phyloP scores from a whole-genome alignment of 2,329 filamentous ascomycete species.

The Drechslerella dactyloides region DNA sequence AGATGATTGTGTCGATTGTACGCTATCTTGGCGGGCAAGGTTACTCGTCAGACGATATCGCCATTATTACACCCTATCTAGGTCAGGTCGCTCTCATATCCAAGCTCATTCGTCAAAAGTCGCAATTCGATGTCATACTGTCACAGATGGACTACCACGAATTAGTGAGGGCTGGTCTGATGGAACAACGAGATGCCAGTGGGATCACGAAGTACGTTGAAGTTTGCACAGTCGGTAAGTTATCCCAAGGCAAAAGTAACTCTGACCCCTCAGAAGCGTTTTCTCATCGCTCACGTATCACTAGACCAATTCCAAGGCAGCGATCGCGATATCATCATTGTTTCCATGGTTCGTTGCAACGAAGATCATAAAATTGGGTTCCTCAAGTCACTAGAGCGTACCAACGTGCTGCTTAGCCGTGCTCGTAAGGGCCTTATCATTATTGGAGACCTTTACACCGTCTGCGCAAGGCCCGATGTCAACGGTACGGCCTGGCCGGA shows the following conservation, averaged over 20 bases:
- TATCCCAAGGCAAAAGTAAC: too few relatives aligned
- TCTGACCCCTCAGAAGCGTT: not conserved
- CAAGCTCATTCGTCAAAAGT: conserved; percentile 63
- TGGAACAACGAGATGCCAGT: conserved; percentile 63
- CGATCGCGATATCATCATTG: conserved; percentile 75
- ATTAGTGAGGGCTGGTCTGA: conserved; percentile 67
- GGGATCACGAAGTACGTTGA: conserved; percentile 64
- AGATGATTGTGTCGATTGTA: conserved; percentile 70
- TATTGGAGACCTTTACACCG: conserved; percentile 72
- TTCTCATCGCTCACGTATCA: not conserved
- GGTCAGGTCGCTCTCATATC: conserved; percentile 69
- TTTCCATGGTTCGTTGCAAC: conserved; percentile 73
- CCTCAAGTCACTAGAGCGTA: conserved; percentile 62
- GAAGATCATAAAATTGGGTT: conserved; percentile 68
- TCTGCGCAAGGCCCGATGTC: conserved; percentile 62
- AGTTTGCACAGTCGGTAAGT: conserved; percentile 73
- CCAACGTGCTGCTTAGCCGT: conserved; percentile 68
- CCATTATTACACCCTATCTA: conserved; percentile 74
- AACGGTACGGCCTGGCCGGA: conserved; percentile 69
- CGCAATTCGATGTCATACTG: conserved; percentile 69
- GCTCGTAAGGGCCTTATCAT: conserved; percentile 72
- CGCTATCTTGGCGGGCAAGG: conserved; percentile 74
- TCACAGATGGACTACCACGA: conserved; percentile 73
- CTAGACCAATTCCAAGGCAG: conserved; percentile 80
- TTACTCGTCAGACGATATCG: conserved; percentile 69